phyloP scores from a whole-genome alignment of 805 yeast genomes.

The Hermanozyma aechmeae region DNA sequence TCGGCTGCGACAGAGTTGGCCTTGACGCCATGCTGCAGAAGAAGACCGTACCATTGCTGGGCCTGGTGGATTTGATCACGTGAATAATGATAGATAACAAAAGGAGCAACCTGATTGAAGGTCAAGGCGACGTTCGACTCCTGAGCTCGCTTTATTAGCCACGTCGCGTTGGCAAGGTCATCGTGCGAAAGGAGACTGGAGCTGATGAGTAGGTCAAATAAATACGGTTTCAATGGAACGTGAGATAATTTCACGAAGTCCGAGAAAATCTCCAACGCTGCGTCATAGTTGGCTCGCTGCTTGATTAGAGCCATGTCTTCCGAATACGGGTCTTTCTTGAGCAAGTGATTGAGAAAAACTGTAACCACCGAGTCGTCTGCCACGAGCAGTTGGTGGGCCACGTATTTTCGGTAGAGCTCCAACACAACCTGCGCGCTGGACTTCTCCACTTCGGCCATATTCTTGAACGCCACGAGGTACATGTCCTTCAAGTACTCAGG shows the following conservation, averaged over 20 bases:
- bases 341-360: slow-evolving; percentile 16
- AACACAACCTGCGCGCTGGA: too few relatives aligned
- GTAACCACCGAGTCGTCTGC: slow-evolving; percentile 13
- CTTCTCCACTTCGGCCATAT: too few relatives aligned
- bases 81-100: slow-evolving; percentile 25
- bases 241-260: slow-evolving; percentile 14
- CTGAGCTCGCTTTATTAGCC: slow-evolving; percentile 17
- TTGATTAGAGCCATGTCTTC: slow-evolving; percentile 10
- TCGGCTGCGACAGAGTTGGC: slow-evolving; percentile 20
- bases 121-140: slow-evolving; percentile 21
- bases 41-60: slow-evolving; percentile 26
- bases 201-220: slow-evolving; percentile 21
- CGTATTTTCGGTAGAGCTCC: too few relatives aligned
- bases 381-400: too few relatives aligned
- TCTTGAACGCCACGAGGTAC: slow-evolving; percentile 14
- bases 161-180: slow-evolving; percentile 25
- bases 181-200: slow-evolving; percentile 22
- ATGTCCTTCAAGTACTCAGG: slow-evolving; percentile 13
- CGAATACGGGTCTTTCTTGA: slow-evolving; percentile 12
- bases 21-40: slow-evolving; percentile 21
- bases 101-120: slow-evolving; percentile 30
- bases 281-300: slow-evolving; percentile 6
- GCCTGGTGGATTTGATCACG: slow-evolving; percentile 21
- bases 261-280: slow-evolving; percentile 18
- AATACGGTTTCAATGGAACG: slow-evolving; percentile 10